These are phyloP conservation scores for Eucalyptus regnans DNA, from an alignment of 345 rosid genomes.

Conservation along the genomic window DNA sequence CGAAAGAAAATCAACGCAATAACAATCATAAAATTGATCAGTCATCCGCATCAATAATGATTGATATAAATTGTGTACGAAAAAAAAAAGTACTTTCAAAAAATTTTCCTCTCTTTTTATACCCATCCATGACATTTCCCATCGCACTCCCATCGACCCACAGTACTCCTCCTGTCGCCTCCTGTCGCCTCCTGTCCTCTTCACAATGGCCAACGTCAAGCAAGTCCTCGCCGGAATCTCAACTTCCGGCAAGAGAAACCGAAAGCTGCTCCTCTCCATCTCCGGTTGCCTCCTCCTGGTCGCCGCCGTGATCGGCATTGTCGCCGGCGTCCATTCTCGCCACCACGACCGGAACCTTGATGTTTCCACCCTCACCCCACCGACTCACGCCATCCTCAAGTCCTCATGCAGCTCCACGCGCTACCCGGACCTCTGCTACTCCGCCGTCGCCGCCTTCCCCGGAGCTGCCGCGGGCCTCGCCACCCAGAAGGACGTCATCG, in stretches of 20 bases:
- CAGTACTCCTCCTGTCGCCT: neutral
- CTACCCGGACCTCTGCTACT: constrained; percentile 65
- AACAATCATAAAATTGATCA: neutral
- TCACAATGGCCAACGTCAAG: neutral
- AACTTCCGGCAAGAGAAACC: constrained; percentile 9
- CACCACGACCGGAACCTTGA: neutral
- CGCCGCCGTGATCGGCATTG: constrained; percentile 25
- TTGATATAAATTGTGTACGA: neutral
- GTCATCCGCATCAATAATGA: neutral
- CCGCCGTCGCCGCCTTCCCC: constrained; percentile 36
- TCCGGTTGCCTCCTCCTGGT: constrained; percentile 24
- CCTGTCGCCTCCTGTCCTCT: neutral
- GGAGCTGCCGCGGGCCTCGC: constrained; percentile 7
- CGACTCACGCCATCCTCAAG: constrained; percentile 50
- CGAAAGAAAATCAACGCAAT: neutral
- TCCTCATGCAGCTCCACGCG: constrained; percentile 49
- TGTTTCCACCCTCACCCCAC: neutral
- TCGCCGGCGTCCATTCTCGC: constrained; percentile 17
- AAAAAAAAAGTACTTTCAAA: neutral
- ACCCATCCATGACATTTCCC: neutral
- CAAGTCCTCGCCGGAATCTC: constrained; percentile 3
- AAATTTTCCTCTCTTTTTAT: neutral
- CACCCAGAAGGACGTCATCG: constrained; percentile 27
- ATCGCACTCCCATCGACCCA: neutral
- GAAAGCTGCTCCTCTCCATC: constrained; percentile 14